Conservation (phyloP, 148 eudicot genomes). For the Amaranthus cruentus region DNA sequence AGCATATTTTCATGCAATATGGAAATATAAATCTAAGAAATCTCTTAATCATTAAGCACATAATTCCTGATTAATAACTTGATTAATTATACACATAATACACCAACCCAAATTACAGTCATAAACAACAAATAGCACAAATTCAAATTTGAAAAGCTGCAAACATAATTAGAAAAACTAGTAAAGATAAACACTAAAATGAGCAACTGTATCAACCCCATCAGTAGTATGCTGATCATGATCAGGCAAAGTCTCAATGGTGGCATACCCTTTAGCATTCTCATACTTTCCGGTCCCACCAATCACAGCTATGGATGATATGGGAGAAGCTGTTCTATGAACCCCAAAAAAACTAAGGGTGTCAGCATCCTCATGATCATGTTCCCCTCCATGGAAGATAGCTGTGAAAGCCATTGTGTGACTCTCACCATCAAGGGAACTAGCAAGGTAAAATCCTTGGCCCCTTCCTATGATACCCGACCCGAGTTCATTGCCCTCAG, state of each 20-base stretch:
- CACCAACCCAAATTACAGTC: not conserved
- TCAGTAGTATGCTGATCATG: slow-evolving; percentile 85
- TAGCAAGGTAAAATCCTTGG: slow-evolving; percentile 83
- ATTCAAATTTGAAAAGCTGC: not conserved
- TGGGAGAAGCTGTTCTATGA: slow-evolving; percentile 69
- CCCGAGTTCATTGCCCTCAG: slow-evolving; percentile 84
- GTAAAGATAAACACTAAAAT: slow-evolving; percentile 51
- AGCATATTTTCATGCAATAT: too few species aligned
- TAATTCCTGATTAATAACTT: slow-evolving; percentile 2
- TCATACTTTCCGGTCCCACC: slow-evolving; percentile 91
- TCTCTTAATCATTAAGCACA: not conserved
- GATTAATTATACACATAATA: not conserved
- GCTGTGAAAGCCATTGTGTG: slow-evolving; percentile 82
- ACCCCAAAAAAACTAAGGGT: slow-evolving; percentile 88
- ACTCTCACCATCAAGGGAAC: slow-evolving; percentile 79
- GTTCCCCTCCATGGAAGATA: slow-evolving; percentile 48
- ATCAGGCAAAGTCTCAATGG: slow-evolving; percentile 71
- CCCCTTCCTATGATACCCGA: slow-evolving; percentile 59
- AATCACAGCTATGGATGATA: slow-evolving; percentile 63
- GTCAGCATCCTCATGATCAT: slow-evolving; percentile 40
- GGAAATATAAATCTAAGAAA: not conserved
- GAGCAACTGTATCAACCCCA: slow-evolving; percentile 83
- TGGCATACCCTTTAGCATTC: slow-evolving; percentile 82
- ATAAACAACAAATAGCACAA: slow-evolving; percentile 3
- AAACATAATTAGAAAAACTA: not conserved